phyloP scores from a whole-genome alignment of 352 stramenopile species.

The Albugo laibachii region DNA sequence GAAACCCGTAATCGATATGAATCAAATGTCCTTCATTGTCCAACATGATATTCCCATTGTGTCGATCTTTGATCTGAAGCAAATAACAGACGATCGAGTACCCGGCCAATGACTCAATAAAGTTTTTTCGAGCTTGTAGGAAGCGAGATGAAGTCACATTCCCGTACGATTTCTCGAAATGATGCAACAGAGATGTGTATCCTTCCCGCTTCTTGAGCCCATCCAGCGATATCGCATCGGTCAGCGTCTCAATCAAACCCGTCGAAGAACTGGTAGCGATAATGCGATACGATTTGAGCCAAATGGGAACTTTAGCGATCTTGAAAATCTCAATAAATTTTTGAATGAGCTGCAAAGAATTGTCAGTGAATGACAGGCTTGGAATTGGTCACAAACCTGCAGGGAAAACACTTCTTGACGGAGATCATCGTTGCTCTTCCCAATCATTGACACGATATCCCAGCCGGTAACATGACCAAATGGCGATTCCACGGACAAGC shows the following conservation, averaged over 20 bases:
- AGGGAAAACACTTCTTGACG: slow-evolving; percentile 98
- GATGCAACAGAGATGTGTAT: slow-evolving; percentile 83
- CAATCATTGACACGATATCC: slow-evolving; percentile 93
- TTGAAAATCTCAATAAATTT: slow-evolving; percentile 96
- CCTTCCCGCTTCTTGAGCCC: slow-evolving; percentile 93
- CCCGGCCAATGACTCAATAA: slow-evolving; percentile 91
- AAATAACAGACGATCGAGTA: slow-evolving; percentile 98
- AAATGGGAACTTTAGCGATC: slow-evolving; percentile 85
- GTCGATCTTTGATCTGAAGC: slow-evolving; percentile 97
- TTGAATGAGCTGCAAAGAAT: slow-evolving; percentile 92
- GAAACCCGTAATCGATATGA: slow-evolving; percentile 99
- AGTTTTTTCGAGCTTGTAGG: slow-evolving; percentile 86
- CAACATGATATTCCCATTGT: slow-evolving; percentile 99
- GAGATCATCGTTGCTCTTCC: slow-evolving; percentile 98
- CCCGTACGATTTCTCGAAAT: slow-evolving; percentile 94
- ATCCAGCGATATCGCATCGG: slow-evolving; percentile 95
- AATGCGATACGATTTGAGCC: slow-evolving; percentile 93
- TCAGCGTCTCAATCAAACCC: slow-evolving; percentile 95
- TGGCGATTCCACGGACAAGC: slow-evolving; percentile 71
- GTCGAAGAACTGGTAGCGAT: slow-evolving; percentile 89
- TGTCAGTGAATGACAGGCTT: too few relatives aligned
- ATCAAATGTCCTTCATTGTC: slow-evolving; percentile 96
- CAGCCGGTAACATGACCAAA: slow-evolving; percentile 80
- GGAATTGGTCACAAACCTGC: slow-evolving; percentile 1
- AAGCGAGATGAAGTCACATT: slow-evolving; percentile 72